Percentiles rank a stretch among this genome's conserved stretches.
Evolutionary conservation across 257 asterid species (phyloP).

Genomic region (Solanum medicagineum): DNA sequence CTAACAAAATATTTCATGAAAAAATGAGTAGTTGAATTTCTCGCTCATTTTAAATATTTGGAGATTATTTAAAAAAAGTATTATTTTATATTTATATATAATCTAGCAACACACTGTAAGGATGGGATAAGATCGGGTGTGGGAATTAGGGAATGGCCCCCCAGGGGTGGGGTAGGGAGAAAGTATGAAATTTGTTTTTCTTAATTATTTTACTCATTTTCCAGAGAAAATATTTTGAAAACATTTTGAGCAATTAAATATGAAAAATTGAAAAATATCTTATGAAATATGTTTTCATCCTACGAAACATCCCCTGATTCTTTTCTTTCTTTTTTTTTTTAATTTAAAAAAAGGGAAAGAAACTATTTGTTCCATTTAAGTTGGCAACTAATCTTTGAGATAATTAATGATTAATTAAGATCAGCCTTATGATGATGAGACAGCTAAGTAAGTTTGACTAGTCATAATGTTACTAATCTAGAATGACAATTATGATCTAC

Average conservation of each 20-base stretch:
- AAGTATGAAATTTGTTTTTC: neutral
- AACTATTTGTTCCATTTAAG: neutral
- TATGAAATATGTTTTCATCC: neutral
- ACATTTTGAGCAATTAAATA: neutral
- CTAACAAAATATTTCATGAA: neutral
- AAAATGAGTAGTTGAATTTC: fast-evolving
- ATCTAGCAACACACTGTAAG: neutral
- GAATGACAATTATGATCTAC: neutral
- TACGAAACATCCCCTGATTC: too few species aligned
- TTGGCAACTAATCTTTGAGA: neutral
- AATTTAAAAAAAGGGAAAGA: too few species aligned
- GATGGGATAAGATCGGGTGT: neutral
- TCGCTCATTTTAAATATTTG: neutral
- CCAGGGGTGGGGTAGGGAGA: too few species aligned
- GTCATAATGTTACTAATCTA: neutral
- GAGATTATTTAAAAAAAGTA: too few species aligned
- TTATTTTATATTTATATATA: neutral
- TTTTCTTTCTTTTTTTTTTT: neutral
- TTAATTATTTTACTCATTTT: neutral
- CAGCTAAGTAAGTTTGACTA: constrained; percentile 1
- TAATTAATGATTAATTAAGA: neutral
- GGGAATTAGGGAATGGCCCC: neutral
- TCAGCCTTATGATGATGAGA: neutral
- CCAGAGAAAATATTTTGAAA: neutral
- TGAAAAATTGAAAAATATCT: too few species aligned